Conservation (phyloP, 306 rosid species). For the Malus asiatica region DNA sequence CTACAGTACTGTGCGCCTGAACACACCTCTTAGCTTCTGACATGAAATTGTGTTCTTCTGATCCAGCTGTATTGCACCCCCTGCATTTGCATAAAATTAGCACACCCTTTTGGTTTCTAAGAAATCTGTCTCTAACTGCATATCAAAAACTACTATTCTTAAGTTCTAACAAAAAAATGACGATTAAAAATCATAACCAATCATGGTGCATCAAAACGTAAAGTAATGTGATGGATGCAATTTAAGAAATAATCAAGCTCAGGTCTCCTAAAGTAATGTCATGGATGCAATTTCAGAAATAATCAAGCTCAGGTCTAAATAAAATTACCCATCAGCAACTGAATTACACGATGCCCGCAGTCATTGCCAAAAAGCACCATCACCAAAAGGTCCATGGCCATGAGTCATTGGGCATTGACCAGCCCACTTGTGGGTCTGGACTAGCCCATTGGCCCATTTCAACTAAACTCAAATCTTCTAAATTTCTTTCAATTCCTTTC, state of each 20-base stretch:
- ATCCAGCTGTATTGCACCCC: constrained; percentile 29
- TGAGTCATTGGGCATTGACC: no score
- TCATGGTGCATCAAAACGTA: neutral
- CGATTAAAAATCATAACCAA: neutral
- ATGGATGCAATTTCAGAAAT: neutral
- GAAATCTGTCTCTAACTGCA: neutral
- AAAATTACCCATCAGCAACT: neutral
- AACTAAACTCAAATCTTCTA: no score
- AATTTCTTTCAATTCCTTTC: no score
- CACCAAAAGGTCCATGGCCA: no score
- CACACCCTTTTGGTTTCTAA: neutral
- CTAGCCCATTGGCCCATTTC: no score
- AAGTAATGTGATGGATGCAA: neutral
- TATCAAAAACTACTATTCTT: neutral
- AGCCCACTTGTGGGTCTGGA: no score
- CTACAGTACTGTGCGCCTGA: constrained; percentile 38
- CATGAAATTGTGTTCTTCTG: constrained; percentile 40
- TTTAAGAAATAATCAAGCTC: neutral
- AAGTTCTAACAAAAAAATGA: neutral
- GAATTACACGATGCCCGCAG: no score
- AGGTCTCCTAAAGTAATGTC: neutral
- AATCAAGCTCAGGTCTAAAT: neutral
- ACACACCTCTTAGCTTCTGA: constrained; percentile 38
- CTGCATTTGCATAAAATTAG: constrained; percentile 15
- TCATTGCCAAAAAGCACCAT: no score